Percentiles rank a stretch among this genome's conserved stretches.
These are phyloP conservation scores for Castanea crenata DNA, from an alignment of 306 rosid genomes.

Conservation along the genomic window DNA sequence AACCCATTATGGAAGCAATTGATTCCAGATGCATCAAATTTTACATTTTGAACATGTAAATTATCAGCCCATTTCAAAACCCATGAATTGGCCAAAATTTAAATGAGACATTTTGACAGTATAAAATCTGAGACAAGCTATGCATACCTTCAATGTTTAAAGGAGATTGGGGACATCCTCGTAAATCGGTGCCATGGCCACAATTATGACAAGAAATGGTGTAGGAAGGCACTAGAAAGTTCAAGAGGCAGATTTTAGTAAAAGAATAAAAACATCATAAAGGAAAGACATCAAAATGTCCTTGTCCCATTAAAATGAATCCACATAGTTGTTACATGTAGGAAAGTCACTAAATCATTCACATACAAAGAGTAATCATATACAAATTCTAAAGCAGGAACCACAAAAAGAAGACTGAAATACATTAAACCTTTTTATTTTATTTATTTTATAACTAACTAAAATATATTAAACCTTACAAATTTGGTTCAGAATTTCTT, in stretches of 20 bases:
- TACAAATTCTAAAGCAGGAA: background rate
- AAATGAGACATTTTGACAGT: background rate
- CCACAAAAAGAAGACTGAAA: background rate
- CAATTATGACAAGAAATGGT: conserved; percentile 72
- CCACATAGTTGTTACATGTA: background rate
- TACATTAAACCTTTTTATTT: background rate
- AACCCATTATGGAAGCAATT: background rate
- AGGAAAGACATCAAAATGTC: background rate
- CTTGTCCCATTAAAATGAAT: background rate
- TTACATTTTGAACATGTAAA: background rate
- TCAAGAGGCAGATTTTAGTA: conserved; percentile 5
- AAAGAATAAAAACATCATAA: background rate
- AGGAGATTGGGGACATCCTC: conserved; percentile 93
- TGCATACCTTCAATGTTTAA: conserved; percentile 67
- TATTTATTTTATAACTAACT: background rate
- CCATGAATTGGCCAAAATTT: background rate
- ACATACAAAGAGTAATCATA: background rate
- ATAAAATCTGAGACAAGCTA: background rate
- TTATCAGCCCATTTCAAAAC: background rate
- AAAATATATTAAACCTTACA: background rate
- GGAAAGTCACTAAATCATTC: background rate
- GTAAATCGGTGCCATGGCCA: conserved; percentile 87
- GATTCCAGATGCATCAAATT: background rate
- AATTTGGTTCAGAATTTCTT: background rate
- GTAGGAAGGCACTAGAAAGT: conserved; percentile 86